Evolutionary conservation across 768 basidiomycete genomes (phyloP).

Genomic region (Tricholoma flavovirens): DNA sequence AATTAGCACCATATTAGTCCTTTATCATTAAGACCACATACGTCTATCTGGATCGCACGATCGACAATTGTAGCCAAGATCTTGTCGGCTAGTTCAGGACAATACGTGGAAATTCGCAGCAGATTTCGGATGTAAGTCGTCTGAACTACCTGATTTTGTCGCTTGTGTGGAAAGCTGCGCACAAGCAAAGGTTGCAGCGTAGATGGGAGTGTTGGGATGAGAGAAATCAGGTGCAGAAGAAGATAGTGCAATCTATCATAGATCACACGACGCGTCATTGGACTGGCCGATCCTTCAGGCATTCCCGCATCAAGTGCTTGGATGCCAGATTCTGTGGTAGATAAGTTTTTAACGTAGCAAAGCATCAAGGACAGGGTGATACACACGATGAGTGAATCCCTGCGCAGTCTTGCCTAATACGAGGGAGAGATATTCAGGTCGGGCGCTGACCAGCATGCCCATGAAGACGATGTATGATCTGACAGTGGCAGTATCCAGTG

Average conservation of each 20-base stretch:
- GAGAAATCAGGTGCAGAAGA: slow-evolving; percentile 77
- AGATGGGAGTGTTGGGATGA: slow-evolving; percentile 88
- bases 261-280: slow-evolving; percentile 75
- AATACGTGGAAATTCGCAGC: slow-evolving; percentile 77
- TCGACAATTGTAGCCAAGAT: slow-evolving; percentile 86
- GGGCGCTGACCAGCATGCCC: slow-evolving; percentile 85
- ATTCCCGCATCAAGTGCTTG: slow-evolving; percentile 52
- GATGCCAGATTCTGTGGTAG: slow-evolving; percentile 58
- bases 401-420: slow-evolving; percentile 78
- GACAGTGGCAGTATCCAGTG: slow-evolving; percentile 80
- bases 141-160: slow-evolving; percentile 74
- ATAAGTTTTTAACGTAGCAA: slow-evolving; percentile 4
- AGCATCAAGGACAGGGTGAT: slow-evolving; percentile 1
- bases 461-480: slow-evolving; percentile 86
- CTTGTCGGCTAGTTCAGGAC: slow-evolving; percentile 79
- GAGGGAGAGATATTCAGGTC: slow-evolving; percentile 85
- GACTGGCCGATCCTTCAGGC: slow-evolving; percentile 59
- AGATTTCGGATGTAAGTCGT: slow-evolving; percentile 89
- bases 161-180: slow-evolving; percentile 88
- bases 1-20: background rate
- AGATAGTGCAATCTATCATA: slow-evolving; percentile 86
- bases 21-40: slow-evolving; percentile 34
- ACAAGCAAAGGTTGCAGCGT: slow-evolving; percentile 82
- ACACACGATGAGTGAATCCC: slow-evolving; percentile 87
- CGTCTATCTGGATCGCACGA: slow-evolving; percentile 94